These are phyloP conservation scores for Dothideomycetidae sp. DNA, from an alignment of 2,329 filamentous ascomycete species.

Conservation along the genomic window DNA sequence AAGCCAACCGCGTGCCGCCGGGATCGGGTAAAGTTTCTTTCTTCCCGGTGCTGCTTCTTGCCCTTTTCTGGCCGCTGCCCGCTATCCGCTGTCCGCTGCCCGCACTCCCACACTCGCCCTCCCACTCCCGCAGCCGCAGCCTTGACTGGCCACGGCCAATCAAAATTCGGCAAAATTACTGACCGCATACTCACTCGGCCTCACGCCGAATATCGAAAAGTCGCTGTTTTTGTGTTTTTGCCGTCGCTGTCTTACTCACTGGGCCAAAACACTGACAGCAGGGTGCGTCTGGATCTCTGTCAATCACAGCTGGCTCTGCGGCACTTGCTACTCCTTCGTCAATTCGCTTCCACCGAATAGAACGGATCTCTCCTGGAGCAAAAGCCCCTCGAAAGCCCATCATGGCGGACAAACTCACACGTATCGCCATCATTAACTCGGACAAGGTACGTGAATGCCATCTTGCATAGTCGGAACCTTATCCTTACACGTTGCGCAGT, in stretches of 20 bases:
- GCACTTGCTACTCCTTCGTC: too few relatives aligned
- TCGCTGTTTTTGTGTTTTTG: too few relatives aligned
- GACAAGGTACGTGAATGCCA: slow-evolving; percentile 58
- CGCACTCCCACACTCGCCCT: background rate
- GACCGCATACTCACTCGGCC: background rate
- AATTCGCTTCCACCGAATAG: too few relatives aligned
- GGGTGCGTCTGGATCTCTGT: too few relatives aligned
- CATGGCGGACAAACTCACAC: slow-evolving; percentile 91
- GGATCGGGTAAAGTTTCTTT: too few relatives aligned
- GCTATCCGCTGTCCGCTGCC: background rate
- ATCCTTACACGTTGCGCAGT: slow-evolving; percentile 36
- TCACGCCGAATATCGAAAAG: background rate
- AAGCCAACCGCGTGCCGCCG: too few relatives aligned
- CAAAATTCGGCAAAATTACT: background rate
- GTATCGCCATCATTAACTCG: slow-evolving; percentile 96
- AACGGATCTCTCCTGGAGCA: too few relatives aligned
- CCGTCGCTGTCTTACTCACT: too few relatives aligned
- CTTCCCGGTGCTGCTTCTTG: too few relatives aligned
- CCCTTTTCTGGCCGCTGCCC: too few relatives aligned
- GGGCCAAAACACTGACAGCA: too few relatives aligned
- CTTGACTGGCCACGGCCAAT: background rate
- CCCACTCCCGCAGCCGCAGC: background rate
- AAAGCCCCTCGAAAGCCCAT: slow-evolving; percentile 26
- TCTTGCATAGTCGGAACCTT: slow-evolving; percentile 12
- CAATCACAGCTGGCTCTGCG: too few relatives aligned